A percentile compares a stretch with the other conserved stretches of the same genome.
These are phyloP conservation scores for Fraxinus anomala DNA, from an alignment of 257 asterid genomes.

Conservation along the genomic window DNA sequence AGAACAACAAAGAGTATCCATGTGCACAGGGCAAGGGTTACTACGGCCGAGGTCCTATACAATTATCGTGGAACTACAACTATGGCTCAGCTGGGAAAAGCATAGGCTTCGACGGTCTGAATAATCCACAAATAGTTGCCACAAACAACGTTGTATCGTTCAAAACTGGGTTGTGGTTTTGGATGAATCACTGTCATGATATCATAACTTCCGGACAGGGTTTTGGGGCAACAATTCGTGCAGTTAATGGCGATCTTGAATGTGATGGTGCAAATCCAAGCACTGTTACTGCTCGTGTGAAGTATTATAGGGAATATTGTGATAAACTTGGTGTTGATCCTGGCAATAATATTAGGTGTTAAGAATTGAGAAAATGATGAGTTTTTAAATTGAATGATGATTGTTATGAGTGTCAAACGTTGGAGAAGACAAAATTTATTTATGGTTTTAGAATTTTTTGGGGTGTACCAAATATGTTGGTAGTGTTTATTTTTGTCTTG, in stretches of 20 bases:
- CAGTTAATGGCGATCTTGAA: conserved; percentile 43
- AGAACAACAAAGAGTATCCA: conserved; percentile 40
- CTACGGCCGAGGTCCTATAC: conserved; percentile 56
- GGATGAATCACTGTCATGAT: conserved; percentile 56
- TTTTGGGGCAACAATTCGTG: conserved; percentile 53
- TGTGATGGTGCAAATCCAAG: conserved; percentile 43
- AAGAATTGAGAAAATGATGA: background rate
- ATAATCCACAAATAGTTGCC: conserved; percentile 49
- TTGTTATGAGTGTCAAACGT: no score
- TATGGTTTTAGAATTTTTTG: no score
- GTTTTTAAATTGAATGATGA: no score
- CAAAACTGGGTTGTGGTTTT: conserved; percentile 50
- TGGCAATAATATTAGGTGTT: conserved; percentile 46
- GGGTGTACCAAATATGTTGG: no score
- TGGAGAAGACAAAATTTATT: no score
- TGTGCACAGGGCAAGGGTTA: conserved; percentile 38
- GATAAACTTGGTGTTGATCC: conserved; percentile 43
- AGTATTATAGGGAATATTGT: conserved; percentile 42
- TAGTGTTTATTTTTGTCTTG: no score
- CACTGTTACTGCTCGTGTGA: conserved; percentile 44
- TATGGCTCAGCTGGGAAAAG: conserved; percentile 54
- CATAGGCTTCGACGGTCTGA: conserved; percentile 49
- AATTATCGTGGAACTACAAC: conserved; percentile 58
- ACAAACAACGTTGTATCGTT: conserved; percentile 39
- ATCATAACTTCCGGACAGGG: conserved; percentile 45